phyloP scores from a whole-genome alignment of 2,329 filamentous ascomycete genomes.

The Sordariomycetes sp. region DNA sequence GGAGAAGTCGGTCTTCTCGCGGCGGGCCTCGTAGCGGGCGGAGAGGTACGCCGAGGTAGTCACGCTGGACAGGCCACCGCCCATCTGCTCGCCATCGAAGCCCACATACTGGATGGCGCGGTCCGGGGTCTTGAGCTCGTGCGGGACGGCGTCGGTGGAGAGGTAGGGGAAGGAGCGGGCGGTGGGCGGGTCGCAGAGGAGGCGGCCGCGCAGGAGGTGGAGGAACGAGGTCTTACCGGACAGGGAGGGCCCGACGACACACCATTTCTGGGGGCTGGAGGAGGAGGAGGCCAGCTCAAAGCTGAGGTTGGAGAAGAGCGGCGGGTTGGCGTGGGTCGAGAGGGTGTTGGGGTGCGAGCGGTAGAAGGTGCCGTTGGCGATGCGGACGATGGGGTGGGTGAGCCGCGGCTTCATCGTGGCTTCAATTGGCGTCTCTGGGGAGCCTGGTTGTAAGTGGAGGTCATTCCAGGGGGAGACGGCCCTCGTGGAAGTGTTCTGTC shows the following conservation, averaged over 20 bases:
- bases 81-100: slow-evolving; percentile 64
- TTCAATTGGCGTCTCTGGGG: too few species aligned
- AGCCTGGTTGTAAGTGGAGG: too few species aligned
- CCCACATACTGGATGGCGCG: slow-evolving; percentile 81
- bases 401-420: slow-evolving; percentile 1
- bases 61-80: slow-evolving; percentile 39
- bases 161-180: slow-evolving; percentile 74
- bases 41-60: slow-evolving; percentile 73
- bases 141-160: slow-evolving; percentile 46
- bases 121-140: slow-evolving; percentile 44
- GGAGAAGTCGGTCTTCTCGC: slow-evolving; percentile 81
- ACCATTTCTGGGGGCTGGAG: slow-evolving; percentile 57
- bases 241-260: slow-evolving; percentile 69
- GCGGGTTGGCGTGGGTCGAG: slow-evolving; percentile 46
- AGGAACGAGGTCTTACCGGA: slow-evolving; percentile 76
- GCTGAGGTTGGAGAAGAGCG: slow-evolving; percentile 61
- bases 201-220: slow-evolving; percentile 63
- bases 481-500: too few species aligned
- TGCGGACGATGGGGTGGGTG: slow-evolving; percentile 50
- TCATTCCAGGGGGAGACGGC: too few species aligned
- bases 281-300: slow-evolving; percentile 57
- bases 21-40: slow-evolving; percentile 78
- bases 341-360: slow-evolving; percentile 54
- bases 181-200: slow-evolving; percentile 64
- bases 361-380: slow-evolving; percentile 76